Evolutionary conservation across 2,329 filamentous ascomycete genomes (phyloP), one percentile per base, ranked within the genome.

Genomic region (Colletotrichum phormii): DNA sequence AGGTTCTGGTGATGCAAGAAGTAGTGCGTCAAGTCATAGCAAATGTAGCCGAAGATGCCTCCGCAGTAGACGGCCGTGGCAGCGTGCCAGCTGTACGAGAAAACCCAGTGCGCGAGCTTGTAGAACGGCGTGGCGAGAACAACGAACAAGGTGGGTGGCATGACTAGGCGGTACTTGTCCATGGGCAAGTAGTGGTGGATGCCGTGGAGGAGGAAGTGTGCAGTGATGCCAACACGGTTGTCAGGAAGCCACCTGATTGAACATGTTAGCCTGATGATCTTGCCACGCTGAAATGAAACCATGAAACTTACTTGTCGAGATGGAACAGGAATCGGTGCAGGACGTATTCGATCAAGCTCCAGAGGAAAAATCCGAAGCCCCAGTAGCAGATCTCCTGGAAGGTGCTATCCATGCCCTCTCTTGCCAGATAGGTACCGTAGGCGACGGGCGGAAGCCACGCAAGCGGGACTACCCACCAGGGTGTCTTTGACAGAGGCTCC

Each of bases 151-250:
- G 94, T 90, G 0, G 97, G 97, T 1, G 97, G 97, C 97, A 99
- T 98, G 76, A 99, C 97, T 11, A 99, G 92, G 73, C 97, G 92
- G 79, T 98, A 96, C 80, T 93, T 96, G 85, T 99, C 97, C 97
- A 99, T 98, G n/a, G 97, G 97, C 5, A 99, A 89, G 83, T 98
- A 99, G 84, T 99, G 97, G 81, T 99, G 97, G 75, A 99, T 94
- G 75, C 97, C 97, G 79, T 99, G 97, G 31, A 99, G 93, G 53
- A 98, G 85, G 85, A 99, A 99, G 82, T 99, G 97, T 24, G 93
- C 77, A 0, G 95, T 97, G 72, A 99, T 87, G 75, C 90, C 93
- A n/a, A 94, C 92, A 67, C 95, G 90, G 82, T 98, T 97, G 81
- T 99, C 94, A 0, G 97, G 97, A 12, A 99, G 92, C 80, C 91